Conservation (phyloP, 495 filamentous ascomycete genomes). For the Pyronema omphalodes region DNA sequence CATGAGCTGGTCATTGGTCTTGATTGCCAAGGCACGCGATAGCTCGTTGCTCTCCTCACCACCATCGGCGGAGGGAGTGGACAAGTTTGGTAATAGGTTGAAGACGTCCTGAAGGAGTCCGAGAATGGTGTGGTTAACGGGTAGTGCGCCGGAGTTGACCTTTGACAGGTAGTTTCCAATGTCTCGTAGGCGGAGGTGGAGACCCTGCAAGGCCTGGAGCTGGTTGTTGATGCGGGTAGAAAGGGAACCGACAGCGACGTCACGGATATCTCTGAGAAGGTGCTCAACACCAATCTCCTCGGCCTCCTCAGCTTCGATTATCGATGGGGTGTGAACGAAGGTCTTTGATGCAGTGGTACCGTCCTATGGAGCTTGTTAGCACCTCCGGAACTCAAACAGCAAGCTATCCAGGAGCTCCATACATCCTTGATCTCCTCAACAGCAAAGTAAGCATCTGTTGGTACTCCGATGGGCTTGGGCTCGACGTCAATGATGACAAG, state of each 20-base stretch:
- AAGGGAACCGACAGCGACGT: slow-evolving; percentile 95
- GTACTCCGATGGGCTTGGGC: slow-evolving; percentile 93
- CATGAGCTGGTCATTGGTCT: slow-evolving; percentile 98
- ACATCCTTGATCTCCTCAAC: slow-evolving; percentile 99
- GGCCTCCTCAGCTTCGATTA: slow-evolving; percentile 96
- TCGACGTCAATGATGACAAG: slow-evolving; percentile 97
- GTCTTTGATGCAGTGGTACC: slow-evolving; percentile 93
- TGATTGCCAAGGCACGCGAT: slow-evolving; percentile 86
- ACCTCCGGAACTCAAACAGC: neutral
- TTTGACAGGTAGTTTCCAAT: slow-evolving; percentile 92
- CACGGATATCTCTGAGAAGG: slow-evolving; percentile 89
- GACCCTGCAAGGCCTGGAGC: slow-evolving; percentile 87
- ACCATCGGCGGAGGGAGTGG: slow-evolving; percentile 48
- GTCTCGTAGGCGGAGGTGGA: slow-evolving; percentile 87
- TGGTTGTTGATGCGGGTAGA: slow-evolving; percentile 95
- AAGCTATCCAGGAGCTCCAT: slow-evolving; percentile 25
- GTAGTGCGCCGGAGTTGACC: slow-evolving; percentile 76
- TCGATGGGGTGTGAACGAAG: slow-evolving; percentile 97
- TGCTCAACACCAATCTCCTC: slow-evolving; percentile 99
- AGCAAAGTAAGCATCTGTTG: slow-evolving; percentile 97
- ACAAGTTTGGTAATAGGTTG: slow-evolving; percentile 92
- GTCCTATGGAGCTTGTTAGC: slow-evolving; percentile 39
- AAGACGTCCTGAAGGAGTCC: slow-evolving; percentile 97
- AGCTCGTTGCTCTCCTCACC: slow-evolving; percentile 55
- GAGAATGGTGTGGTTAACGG: slow-evolving; percentile 91